Evolutionary conservation across 1,284 basidiomycete genomes (phyloP), one percentile per base, ranked within the genome.

Genomic region (Wallemia hederae): DNA sequence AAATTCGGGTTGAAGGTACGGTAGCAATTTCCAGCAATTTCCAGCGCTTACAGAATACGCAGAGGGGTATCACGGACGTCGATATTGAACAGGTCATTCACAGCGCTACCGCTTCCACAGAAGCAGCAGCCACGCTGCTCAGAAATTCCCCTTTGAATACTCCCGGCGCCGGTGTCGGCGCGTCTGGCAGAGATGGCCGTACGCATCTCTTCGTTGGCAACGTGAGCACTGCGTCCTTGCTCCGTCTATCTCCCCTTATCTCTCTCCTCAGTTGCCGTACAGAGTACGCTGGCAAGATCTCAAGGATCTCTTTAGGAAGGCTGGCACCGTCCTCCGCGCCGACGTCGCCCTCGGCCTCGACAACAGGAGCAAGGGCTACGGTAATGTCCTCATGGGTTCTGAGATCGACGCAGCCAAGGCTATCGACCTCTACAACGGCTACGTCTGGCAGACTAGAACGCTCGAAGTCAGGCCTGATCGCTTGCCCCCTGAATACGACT

Each of bases 201-300:
- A 85, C 87, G 67, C 88, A 92, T 68, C 78, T 96, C 59, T 94
- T 90, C 65, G 81, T 94, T 66, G 85, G 85, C 61, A 92, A 92
- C 70, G 86, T 90, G 66, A 68, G 81, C 74, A 15, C 49, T 62
- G 55, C 22, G 55, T 14, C 11, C n/a, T 56, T 1, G 55, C n/a
- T 1, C 34, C 56, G 25, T 3, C 7, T 15, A 29, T 2, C 2
- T 49, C 14, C 27, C 14, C 39, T 27, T 17, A 28, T 24, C 55
- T 24, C 55, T 27, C 59, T 55, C 22, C 1, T 19, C 17, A 24
- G 3, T 31, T 59, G 22, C 31, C 89, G 0, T 89, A 89, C 72
- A 78, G 86, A 64, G 87, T 90, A 27, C 80, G 87, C 64, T 96
- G 90, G 90, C 90, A 96, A 73, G 92, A 98, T 72, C 79, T 98